Conservation (phyloP, 176 grass and related monocot genomes). For the Bothriochloa decipiens region DNA sequence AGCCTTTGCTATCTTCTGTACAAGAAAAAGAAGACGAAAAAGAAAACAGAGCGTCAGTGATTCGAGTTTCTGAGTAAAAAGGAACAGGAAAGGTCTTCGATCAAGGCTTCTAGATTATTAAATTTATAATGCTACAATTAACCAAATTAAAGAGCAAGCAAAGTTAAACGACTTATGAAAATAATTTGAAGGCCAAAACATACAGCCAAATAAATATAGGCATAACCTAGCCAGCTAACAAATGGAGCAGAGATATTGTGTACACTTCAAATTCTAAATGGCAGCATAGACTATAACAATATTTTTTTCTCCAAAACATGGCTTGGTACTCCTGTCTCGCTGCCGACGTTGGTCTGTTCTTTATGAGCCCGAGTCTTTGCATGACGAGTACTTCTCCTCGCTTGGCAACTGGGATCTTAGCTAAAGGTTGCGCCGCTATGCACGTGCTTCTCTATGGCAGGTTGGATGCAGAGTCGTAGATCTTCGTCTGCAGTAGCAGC, state of each 20-base stretch:
- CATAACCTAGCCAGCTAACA: neutral
- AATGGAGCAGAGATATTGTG: neutral
- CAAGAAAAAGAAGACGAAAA: neutral
- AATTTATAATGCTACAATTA: neutral
- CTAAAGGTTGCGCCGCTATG: too few relatives aligned
- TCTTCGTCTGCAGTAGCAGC: too few relatives aligned
- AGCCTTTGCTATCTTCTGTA: constrained; percentile 54
- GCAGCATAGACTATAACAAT: too few relatives aligned
- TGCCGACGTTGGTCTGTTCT: too few relatives aligned
- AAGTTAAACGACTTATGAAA: neutral
- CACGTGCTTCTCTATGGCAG: too few relatives aligned
- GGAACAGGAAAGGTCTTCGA: neutral
- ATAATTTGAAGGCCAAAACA: neutral
- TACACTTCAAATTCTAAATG: neutral
- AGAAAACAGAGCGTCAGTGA: constrained; percentile 8
- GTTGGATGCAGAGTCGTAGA: too few relatives aligned
- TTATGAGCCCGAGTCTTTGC: too few relatives aligned
- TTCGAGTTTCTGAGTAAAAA: neutral
- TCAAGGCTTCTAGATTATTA: neutral
- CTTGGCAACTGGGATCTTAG: too few relatives aligned
- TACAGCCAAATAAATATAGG: neutral
- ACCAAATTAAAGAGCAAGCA: neutral
- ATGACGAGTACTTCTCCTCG: too few relatives aligned
- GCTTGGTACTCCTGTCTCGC: too few relatives aligned
- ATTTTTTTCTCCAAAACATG: too few relatives aligned